Base-by-base conservation (phyloP, 345 rosid species). In the Lumnitzera littorea region DNA sequence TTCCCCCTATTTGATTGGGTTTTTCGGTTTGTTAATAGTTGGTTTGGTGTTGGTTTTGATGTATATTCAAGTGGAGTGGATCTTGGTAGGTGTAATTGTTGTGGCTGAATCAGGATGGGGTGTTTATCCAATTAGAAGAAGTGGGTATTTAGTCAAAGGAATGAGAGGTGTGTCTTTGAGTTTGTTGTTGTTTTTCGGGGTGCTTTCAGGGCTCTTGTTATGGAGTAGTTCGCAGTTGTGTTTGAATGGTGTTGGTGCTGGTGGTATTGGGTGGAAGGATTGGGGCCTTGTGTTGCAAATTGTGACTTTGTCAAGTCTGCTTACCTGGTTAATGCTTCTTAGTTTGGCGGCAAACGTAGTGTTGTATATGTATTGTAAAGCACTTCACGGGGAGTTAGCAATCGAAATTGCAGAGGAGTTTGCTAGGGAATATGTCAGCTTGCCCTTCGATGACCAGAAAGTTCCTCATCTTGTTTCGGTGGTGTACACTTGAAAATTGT, bases 81-180 rank as follows among this genome's bases (percentile, higher is more conserved):
- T 51, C 17, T 74, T 92, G 51, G 82, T 70, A 43, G 51, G 50
- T 62, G 88, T 76, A 10, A 3, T 85, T 15, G 89, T 75, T 43
- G 96, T 87, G 53, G 80, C 79, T 27, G 96, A 92, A 56, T 78
- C 89, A 0, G 65, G 69, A 56, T 87, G 84, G 86, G 96, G 94
- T 2, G 29, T 82, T n/a, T 43, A 68, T 27, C 82, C 98, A 36
- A 65, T 92, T 62, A 76, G 74, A 65, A 68, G 96, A 63, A 89
- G 96, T 62, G 43, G 60, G 16, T 53, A 47, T 46, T 66, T 89
- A 66, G 60, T 82, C 14, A 73, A 67, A 55, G 89, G 94, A 47
- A 70, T 75, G 82, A 79, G 55, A 62, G 14, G 71, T 12, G 79
- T 81, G 61, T 74, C 80, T 62, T 52, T 80, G 5, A 72, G 67